Percentiles rank a stretch among this genome's conserved stretches.
These are phyloP conservation scores for Podila epicladia DNA, from an alignment of 192 early-diverging fungal species.

Conservation along the genomic window DNA sequence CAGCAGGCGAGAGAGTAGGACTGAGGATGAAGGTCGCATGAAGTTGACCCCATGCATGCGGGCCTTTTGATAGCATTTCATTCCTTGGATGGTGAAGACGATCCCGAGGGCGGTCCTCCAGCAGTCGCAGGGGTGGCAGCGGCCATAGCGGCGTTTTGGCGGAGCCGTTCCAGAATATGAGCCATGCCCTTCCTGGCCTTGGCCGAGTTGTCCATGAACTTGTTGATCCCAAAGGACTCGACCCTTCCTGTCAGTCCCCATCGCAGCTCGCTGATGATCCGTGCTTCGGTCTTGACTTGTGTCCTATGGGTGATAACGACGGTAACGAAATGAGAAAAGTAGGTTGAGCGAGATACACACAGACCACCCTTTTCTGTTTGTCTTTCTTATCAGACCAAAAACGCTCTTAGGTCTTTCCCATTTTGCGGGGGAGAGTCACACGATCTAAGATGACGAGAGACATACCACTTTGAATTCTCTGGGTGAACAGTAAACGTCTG, in stretches of 20 bases:
- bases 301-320: conserved; percentile 53
- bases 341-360: no score
- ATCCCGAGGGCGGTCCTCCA: background rate
- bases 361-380: no score
- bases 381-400: no score
- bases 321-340: no score
- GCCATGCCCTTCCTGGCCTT: conserved; percentile 67
- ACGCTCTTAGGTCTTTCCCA: no score
- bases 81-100: background rate
- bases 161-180: conserved; percentile 59
- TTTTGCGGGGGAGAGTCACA: no score
- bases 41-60: no score
- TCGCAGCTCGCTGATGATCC: conserved; percentile 88
- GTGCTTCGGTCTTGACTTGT: conserved; percentile 81
- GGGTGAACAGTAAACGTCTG: conserved; percentile 76
- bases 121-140: background rate
- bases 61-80: background rate
- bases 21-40: no score
- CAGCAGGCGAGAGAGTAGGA: no score
- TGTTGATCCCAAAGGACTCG: conserved; percentile 88
- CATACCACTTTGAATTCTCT: conserved; percentile 56
- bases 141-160: conserved; percentile 38
- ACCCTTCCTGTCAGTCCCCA: conserved; percentile 86
- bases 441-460: background rate
- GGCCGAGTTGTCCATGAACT: conserved; percentile 83